phyloP scores from a whole-genome alignment of 805 yeast genomes.

The Yueomyces sp. region DNA sequence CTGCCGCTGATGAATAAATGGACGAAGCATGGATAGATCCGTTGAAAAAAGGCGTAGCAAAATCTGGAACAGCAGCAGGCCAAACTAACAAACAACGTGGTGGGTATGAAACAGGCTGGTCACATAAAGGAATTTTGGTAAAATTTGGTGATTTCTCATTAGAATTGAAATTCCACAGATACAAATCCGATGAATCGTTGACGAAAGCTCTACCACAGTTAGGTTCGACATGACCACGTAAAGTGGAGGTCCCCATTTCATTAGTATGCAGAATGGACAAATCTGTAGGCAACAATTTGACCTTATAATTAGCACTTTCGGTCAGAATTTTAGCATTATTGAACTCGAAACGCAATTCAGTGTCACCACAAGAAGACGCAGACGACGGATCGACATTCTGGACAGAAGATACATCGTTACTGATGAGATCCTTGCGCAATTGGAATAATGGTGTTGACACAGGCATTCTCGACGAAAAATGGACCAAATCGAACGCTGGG shows the following conservation, averaged over 20 bases:
- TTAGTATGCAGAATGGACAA: constrained; percentile 4
- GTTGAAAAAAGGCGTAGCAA: background rate
- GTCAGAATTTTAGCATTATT: constrained; percentile 13
- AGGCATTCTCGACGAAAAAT: too few relatives aligned
- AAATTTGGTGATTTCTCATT: constrained; percentile 40
- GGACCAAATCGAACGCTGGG: too few relatives aligned
- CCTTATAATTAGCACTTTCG: constrained; percentile 20
- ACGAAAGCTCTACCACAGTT: constrained; percentile 36
- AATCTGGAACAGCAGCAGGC: constrained; percentile 12
- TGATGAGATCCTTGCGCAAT: too few relatives aligned
- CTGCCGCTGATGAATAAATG: background rate
- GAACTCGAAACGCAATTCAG: background rate
- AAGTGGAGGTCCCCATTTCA: constrained; percentile 1
- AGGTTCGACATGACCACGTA: constrained; percentile 35
- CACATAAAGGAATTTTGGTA: constrained; percentile 12
- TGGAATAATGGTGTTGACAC: too few relatives aligned
- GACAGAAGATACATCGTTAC: too few relatives aligned
- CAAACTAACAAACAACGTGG: constrained; percentile 19
- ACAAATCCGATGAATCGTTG: constrained; percentile 35
- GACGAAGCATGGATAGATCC: background rate
- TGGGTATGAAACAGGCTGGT: background rate
- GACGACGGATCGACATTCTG: too few relatives aligned
- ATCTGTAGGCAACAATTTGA: constrained; percentile 12
- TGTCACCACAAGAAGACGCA: too few relatives aligned
- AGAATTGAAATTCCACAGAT: constrained; percentile 58